A percentile compares a stretch with the other conserved stretches of the same genome.
Evolutionary conservation across 2,329 filamentous ascomycete species (phyloP).

Genomic region (Stemphylium lycopersici): DNA sequence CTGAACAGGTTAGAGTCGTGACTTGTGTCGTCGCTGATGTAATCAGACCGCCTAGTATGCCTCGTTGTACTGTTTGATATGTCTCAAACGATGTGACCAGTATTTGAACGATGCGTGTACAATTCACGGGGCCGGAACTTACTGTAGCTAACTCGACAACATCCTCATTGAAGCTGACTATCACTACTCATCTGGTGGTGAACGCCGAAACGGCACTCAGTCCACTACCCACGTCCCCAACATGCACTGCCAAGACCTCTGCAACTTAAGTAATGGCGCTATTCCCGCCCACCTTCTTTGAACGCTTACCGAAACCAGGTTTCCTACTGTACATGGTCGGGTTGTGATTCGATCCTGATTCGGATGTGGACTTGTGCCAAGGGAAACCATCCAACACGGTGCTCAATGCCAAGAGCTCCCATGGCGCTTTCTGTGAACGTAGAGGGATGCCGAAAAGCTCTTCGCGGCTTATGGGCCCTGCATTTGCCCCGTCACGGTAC

Average conservation of each 20-base stretch:
- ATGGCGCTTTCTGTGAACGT: slow-evolving; percentile 6
- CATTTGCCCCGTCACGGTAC: slow-evolving; percentile 22
- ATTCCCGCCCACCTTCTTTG: slow-evolving; percentile 10
- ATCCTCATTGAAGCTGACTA: neutral
- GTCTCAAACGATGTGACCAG: neutral
- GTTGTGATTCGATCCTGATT: slow-evolving; percentile 17
- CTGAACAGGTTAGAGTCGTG: neutral
- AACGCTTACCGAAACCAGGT: neutral
- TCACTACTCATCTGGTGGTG: neutral
- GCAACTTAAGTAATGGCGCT: slow-evolving; percentile 5
- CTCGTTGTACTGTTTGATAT: neutral
- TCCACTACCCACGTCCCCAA: slow-evolving; percentile 1
- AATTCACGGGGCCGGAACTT: neutral
- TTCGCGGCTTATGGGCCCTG: slow-evolving; percentile 13
- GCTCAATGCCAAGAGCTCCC: slow-evolving; percentile 31
- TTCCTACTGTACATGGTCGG: neutral
- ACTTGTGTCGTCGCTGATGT: no score
- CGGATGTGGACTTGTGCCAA: slow-evolving; percentile 22
- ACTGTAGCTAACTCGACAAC: neutral
- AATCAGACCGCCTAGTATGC: no score
- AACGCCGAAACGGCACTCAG: neutral
- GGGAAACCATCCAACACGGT: slow-evolving; percentile 37
- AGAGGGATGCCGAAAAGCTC: slow-evolving; percentile 17
- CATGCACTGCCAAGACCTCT: slow-evolving; percentile 27
- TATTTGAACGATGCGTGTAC: neutral